Conservation (phyloP, 495 filamentous ascomycete genomes). For the Physcia stellaris region DNA sequence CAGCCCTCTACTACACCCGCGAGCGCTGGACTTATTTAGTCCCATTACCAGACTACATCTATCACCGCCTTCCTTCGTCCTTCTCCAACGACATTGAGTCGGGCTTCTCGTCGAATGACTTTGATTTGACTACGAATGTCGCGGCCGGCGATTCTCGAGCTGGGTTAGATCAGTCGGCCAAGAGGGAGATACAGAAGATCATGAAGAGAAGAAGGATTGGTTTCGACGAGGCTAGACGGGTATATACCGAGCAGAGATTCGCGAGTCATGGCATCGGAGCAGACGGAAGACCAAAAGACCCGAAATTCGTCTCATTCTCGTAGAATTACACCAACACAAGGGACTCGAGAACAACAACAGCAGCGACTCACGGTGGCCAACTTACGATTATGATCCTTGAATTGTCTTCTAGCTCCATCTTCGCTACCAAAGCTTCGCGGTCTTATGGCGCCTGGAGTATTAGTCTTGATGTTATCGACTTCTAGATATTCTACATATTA, state of each 20-base stretch:
- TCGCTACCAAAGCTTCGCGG: too few species aligned
- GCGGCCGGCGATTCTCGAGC: conserved; percentile 58
- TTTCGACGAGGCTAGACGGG: conserved; percentile 83
- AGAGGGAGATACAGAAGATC: conserved; percentile 68
- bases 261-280: conserved; percentile 72
- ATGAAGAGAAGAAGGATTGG: conserved; percentile 66
- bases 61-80: conserved; percentile 56
- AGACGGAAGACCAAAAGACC: conserved; percentile 80
- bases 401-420: too few species aligned
- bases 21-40: conserved; percentile 52
- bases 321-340: too few species aligned
- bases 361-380: too few species aligned
- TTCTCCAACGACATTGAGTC: conserved; percentile 74
- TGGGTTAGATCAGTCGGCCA: conserved; percentile 66
- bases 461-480: too few species aligned
- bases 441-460: too few species aligned
- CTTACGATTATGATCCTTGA: too few species aligned
- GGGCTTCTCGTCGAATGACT: conserved; percentile 66
- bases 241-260: conserved; percentile 75
- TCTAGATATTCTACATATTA: too few species aligned
- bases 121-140: conserved; percentile 70
- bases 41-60: conserved; percentile 47
- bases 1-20: conserved; percentile 68
- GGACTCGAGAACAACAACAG: conserved; percentile 2
- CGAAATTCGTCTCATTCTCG: conserved; percentile 90